Evolutionary conservation across 2,329 filamentous ascomycete genomes (phyloP), one percentile per base, ranked within the genome.

Genomic region (Paecilomyces variotii): DNA sequence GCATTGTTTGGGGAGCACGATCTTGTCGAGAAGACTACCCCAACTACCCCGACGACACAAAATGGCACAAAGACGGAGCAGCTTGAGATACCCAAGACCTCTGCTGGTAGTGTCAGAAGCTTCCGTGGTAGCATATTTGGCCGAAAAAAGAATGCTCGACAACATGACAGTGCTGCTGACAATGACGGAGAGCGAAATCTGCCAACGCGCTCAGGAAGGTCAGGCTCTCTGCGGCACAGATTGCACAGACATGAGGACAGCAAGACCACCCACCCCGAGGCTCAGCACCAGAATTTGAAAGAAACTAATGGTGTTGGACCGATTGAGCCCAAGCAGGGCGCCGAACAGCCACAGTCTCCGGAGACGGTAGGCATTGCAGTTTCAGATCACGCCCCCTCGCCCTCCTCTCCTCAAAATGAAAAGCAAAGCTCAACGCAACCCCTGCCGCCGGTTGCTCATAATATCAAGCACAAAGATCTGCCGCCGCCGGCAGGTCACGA

Each of bases 81-180:
- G n/a, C 67, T 79, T 24, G 78, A 82, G 24, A 82, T 83, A 4
- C 87, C 89, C 2, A 87, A 86, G 70, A 90, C 80, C 65, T 83
- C 90, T 4, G 83, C 85, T 5, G 89, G 87, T 14, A 92, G 89
- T 0, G 76, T 87, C 45, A 85, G 84, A 64, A 90, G 84, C 68
- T 79, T 89, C 62, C 84, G 82, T 63, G 86, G 88, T 27, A 94
- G 89, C 72, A 87, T 97, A 28, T 92, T 96, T 70, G 86, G 88
- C n/a, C 78, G 82, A 58, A 80, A 82, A 55, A 77, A 77, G 55
- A 79, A 80, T 45, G 75, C 79, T 61, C 68, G 39, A n/a, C 39
- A 45, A 14, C 60, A 64, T 9, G 51, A 55, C 28, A 14, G 56
- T 39, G 65, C 64, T 27, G 60, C 67, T 2, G 69, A 76, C 57